These are phyloP conservation scores for Peterozyma toletana DNA, from an alignment of 805 yeast genomes.

Conservation along the genomic window DNA sequence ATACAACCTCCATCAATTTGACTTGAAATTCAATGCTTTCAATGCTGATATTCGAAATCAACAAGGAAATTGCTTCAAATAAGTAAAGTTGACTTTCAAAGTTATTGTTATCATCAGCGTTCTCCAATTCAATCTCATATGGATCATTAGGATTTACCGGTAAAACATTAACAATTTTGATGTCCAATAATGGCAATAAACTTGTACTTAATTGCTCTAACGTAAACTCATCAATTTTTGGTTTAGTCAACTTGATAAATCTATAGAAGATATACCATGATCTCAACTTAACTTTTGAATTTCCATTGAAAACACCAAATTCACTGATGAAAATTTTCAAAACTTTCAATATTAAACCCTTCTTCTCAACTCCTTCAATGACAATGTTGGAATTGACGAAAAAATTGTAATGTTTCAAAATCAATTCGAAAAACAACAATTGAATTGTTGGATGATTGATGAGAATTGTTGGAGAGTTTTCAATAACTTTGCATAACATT, in stretches of 20 bases:
- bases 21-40: constrained; percentile 34
- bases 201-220: constrained; percentile 52
- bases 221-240: constrained; percentile 42
- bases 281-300: constrained; percentile 70
- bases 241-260: constrained; percentile 71
- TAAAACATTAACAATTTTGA: constrained; percentile 36
- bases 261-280: constrained; percentile 88
- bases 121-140: constrained; percentile 27
- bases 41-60: constrained; percentile 45
- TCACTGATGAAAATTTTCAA: constrained; percentile 74
- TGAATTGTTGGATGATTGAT: constrained; percentile 80
- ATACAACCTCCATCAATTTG: constrained; percentile 52
- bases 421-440: constrained; percentile 73
- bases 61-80: constrained; percentile 80
- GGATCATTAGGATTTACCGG: constrained; percentile 23
- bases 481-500: constrained; percentile 42
- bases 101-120: constrained; percentile 51
- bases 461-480: constrained; percentile 26
- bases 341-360: constrained; percentile 50
- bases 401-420: constrained; percentile 70
- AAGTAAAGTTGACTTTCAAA: constrained; percentile 77
- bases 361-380: constrained; percentile 31
- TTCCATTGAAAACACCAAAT: constrained; percentile 71
- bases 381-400: constrained; percentile 36
- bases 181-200: constrained; percentile 54